These are phyloP conservation scores for Lodderomyces margitis DNA, from an alignment of 1,139 yeast genomes.

Conservation along the genomic window DNA sequence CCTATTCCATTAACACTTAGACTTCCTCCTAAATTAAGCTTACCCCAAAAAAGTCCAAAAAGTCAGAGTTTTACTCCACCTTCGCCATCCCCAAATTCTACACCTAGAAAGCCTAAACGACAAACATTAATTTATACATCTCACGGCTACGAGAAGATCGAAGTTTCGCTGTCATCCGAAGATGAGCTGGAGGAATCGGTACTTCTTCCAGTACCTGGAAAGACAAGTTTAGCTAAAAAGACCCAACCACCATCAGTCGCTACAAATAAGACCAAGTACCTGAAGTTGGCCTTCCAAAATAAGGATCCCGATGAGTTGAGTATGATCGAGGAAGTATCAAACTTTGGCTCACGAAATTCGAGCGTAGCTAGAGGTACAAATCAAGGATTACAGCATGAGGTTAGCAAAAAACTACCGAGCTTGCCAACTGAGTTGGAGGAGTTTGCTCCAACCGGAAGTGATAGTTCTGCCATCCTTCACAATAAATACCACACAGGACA, in stretches of 20 bases:
- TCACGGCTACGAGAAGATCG: constrained; percentile 35
- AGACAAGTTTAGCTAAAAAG: constrained; percentile 15
- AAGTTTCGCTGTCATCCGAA: constrained; percentile 24
- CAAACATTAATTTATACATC: constrained; percentile 38
- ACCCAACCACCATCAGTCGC: constrained; percentile 25
- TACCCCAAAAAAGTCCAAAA: not conserved
- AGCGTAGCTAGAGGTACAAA: constrained; percentile 20
- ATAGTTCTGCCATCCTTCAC: not conserved
- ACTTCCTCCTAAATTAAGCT: constrained; percentile 43
- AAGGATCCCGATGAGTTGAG: constrained; percentile 36
- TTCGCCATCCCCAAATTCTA: constrained; percentile 17
- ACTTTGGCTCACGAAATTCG: constrained; percentile 29
- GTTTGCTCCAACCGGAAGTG: not conserved
- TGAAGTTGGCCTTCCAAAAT: constrained; percentile 18
- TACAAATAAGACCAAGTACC: constrained; percentile 21
- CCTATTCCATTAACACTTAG: constrained; percentile 46
- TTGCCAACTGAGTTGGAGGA: constrained; percentile 14
- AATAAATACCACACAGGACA: not conserved
- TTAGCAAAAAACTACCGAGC: constrained; percentile 7
- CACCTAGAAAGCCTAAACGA: constrained; percentile 15
- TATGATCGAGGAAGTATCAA: constrained; percentile 42
- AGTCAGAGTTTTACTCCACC: constrained; percentile 20
- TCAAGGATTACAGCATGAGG: constrained; percentile 1
- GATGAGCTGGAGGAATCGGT: constrained; percentile 1
- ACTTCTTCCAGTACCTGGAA: not conserved